Conservation (phyloP, 2,329 filamentous ascomycete genomes). For the Pseudogymnoascus sp. region DNA sequence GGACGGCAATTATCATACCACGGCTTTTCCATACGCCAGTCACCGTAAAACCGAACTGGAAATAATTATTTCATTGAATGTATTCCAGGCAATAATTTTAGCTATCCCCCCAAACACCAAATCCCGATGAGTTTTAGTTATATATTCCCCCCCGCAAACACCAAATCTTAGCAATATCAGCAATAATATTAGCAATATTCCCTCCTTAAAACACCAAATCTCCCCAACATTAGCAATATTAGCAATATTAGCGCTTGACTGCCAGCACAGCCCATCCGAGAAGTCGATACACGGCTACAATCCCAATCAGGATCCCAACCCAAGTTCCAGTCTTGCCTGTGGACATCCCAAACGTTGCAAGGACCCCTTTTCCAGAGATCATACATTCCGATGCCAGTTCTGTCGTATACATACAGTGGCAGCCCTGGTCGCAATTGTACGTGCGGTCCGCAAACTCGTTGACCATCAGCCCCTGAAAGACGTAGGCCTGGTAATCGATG, state of each 20-base stretch:
- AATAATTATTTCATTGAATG: background rate
- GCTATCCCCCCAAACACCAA: background rate
- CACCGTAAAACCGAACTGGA: background rate
- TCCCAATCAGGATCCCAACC: constrained; percentile 69
- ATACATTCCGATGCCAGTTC: constrained; percentile 54
- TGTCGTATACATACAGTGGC: constrained; percentile 61
- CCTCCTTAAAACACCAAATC: background rate
- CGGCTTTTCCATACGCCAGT: background rate
- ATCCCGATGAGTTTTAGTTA: background rate
- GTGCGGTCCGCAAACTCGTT: constrained; percentile 68
- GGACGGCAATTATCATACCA: background rate
- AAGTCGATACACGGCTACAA: constrained; percentile 64
- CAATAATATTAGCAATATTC: constrained; percentile 17
- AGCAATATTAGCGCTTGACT: constrained; percentile 23
- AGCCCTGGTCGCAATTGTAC: constrained; percentile 48
- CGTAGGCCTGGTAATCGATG: constrained; percentile 79
- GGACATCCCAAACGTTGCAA: constrained; percentile 61
- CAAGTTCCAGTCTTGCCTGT: constrained; percentile 56
- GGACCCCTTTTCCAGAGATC: constrained; percentile 62
- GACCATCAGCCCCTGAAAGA: constrained; percentile 89
- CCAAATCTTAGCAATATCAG: constrained; percentile 10
- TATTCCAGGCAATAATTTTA: background rate
- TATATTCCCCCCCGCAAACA: background rate
- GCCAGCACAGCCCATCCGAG: constrained; percentile 56
- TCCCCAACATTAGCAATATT: constrained; percentile 16